Percentiles rank a stretch among this genome's conserved stretches.
Conservation (phyloP, 345 rosid genomes). For the Eucalyptus sp. region DNA sequence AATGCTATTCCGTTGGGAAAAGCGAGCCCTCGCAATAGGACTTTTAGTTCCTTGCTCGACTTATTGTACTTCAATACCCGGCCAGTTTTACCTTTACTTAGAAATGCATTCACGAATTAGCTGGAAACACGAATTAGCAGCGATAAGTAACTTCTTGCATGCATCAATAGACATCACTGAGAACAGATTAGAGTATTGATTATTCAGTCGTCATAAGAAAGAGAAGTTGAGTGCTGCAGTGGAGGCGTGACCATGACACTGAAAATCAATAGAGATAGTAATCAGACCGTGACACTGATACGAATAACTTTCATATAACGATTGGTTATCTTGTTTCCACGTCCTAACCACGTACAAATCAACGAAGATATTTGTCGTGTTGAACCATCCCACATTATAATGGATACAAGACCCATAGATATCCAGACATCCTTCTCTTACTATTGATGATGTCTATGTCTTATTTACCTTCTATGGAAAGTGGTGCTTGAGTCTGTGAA, state of each 20-base stretch:
- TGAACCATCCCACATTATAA: background rate
- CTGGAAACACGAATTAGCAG: constrained; percentile 8
- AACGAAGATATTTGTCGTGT: background rate
- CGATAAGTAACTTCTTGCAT: background rate
- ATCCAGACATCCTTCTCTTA: background rate
- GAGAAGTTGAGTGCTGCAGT: background rate
- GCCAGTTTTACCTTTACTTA: constrained; percentile 42
- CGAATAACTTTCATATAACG: background rate
- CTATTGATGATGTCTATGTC: background rate
- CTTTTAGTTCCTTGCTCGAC: constrained; percentile 32
- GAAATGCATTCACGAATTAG: constrained; percentile 29
- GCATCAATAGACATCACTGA: background rate
- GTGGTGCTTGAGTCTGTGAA: constrained; percentile 54
- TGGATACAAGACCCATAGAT: background rate
- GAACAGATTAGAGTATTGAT: background rate
- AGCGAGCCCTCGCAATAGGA: constrained; percentile 36
- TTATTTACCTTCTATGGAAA: constrained; percentile 48
- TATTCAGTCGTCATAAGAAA: background rate
- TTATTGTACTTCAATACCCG: constrained; percentile 46
- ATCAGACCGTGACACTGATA: background rate
- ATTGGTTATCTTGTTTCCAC: background rate
- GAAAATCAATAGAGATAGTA: background rate
- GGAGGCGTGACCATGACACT: background rate
- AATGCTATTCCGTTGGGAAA: constrained; percentile 63
- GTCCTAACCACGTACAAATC: background rate